Percentiles rank a stretch among this genome's conserved stretches.
Conservation (phyloP, 2,329 filamentous ascomycete genomes). For the Verticillium longisporum region DNA sequence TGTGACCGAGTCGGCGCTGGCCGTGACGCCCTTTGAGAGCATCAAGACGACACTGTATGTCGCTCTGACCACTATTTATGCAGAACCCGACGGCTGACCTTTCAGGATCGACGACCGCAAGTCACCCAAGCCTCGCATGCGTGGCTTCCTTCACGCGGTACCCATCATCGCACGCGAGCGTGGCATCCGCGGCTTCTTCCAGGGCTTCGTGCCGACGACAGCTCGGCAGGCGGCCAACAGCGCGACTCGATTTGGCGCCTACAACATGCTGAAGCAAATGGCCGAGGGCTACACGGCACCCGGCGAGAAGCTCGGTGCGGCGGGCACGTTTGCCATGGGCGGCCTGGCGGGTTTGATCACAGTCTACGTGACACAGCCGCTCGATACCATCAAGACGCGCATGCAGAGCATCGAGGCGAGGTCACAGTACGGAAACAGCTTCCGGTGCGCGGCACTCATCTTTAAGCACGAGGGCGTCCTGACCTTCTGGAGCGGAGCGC, state of each 20-base stretch:
- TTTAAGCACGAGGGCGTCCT: constrained; percentile 82
- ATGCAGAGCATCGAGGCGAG: constrained; percentile 95
- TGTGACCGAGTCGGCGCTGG: constrained; percentile 85
- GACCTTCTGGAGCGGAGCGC: constrained; percentile 89
- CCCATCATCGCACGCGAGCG: constrained; percentile 82
- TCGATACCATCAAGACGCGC: constrained; percentile 93
- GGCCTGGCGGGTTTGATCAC: constrained; percentile 86
- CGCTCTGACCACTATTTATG: neutral
- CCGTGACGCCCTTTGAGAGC: constrained; percentile 94
- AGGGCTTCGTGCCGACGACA: constrained; percentile 92
- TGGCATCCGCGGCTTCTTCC: constrained; percentile 88
- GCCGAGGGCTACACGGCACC: constrained; percentile 89
- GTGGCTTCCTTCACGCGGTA: constrained; percentile 89
- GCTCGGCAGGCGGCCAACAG: constrained; percentile 92
- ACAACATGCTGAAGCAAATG: constrained; percentile 83
- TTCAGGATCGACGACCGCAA: constrained; percentile 92
- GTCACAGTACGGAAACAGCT: constrained; percentile 75
- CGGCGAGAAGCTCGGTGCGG: constrained; percentile 84
- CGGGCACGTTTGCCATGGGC: constrained; percentile 86
- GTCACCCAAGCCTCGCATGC: constrained; percentile 73
- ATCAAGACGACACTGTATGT: constrained; percentile 89
- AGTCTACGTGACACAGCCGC: constrained; percentile 66
- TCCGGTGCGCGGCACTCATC: constrained; percentile 75
- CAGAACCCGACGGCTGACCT: neutral
- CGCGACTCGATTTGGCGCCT: constrained; percentile 83